phyloP scores from a whole-genome alignment of 2,329 filamentous ascomycete species.

The Aspergillus unguis region DNA sequence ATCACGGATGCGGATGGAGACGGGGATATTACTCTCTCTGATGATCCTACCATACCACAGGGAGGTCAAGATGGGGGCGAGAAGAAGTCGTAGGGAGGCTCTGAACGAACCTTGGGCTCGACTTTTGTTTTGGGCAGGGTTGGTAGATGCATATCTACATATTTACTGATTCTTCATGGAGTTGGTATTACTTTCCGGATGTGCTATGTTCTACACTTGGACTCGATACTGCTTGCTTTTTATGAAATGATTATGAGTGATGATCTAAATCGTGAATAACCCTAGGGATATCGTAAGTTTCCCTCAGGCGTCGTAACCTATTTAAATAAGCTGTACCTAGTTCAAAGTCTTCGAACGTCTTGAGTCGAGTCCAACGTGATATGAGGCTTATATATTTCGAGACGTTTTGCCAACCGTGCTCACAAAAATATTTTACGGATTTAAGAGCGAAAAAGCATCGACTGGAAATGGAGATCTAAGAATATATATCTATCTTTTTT shows the following conservation, averaged over 20 bases:
- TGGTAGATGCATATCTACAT: no score
- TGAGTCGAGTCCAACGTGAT: no score
- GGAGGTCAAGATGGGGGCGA: neutral
- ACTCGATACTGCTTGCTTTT: conserved; percentile 2
- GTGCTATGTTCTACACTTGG: conserved; percentile 4
- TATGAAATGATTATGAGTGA: conserved; percentile 14
- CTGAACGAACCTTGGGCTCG: no score
- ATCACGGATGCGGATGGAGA: conserved; percentile 25
- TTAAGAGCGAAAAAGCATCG: no score
- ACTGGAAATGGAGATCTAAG: neutral
- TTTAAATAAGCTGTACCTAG: no score
- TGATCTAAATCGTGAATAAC: conserved; percentile 13
- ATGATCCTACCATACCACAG: conserved; percentile 19
- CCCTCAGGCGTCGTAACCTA: no score
- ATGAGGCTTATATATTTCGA: no score
- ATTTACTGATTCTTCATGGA: neutral
- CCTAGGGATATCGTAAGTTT: no score
- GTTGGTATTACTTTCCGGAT: neutral
- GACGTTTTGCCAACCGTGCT: no score
- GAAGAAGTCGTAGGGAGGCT: neutral
- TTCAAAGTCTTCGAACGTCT: no score
- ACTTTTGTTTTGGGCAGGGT: no score
- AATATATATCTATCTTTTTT: neutral
- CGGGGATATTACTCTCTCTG: conserved; percentile 40
- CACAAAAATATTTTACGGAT: no score